Evolutionary conservation across 805 yeast genomes (phyloP).

Genomic region (Clavispora fructus): DNA sequence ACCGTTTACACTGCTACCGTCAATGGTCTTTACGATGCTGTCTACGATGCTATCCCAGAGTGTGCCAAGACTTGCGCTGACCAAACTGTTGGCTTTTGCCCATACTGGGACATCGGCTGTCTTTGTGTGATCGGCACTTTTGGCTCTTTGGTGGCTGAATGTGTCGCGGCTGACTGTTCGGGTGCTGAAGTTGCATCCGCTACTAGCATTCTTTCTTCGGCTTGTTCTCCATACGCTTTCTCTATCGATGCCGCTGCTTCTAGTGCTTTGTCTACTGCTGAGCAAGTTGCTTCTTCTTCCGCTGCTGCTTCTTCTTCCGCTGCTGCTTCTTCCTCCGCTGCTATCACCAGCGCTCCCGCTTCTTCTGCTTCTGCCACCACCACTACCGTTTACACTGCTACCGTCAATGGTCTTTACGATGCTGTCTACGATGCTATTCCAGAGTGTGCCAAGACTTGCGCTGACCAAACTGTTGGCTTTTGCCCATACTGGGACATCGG

Average conservation of each 20-base stretch:
- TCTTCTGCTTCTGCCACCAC: slow-evolving; percentile 1
- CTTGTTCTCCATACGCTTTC: not conserved
- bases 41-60: slow-evolving; percentile 6
- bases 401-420: slow-evolving; percentile 12
- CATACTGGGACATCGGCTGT: slow-evolving; percentile 14
- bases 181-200: slow-evolving; percentile 7
- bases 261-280: not conserved
- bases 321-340: slow-evolving; percentile 2
- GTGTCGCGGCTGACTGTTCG: slow-evolving; percentile 8
- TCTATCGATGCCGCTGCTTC: not conserved
- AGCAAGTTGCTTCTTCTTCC: not conserved
- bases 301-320: not conserved
- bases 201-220: slow-evolving; percentile 3
- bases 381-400: slow-evolving; percentile 5
- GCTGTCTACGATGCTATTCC: slow-evolving; percentile 7
- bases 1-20: slow-evolving; percentile 7
- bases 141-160: slow-evolving; percentile 6
- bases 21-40: slow-evolving; percentile 11
- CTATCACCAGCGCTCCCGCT: slow-evolving; percentile 2
- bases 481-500: slow-evolving; percentile 15
- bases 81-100: slow-evolving; percentile 3
- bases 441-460: slow-evolving; percentile 10
- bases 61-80: slow-evolving; percentile 11
- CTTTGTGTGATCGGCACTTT: slow-evolving; percentile 10
- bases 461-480: not conserved